Base-by-base conservation (phyloP, 228 moss, liverwort and hornwort genomes). In the Sphagnum magellanicum region DNA sequence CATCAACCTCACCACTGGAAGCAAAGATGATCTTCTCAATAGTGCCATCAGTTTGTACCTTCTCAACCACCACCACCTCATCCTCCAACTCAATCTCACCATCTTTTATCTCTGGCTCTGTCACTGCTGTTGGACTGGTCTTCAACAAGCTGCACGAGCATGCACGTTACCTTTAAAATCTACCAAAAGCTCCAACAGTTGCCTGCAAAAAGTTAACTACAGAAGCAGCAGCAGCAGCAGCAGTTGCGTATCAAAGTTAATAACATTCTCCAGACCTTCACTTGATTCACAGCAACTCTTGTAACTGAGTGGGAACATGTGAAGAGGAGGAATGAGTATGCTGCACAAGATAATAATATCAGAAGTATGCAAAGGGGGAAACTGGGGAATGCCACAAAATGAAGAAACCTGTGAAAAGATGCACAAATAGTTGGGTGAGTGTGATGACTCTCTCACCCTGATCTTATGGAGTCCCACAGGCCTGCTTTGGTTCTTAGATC, bases 401-500 rank as follows among this genome's bases (percentile, higher is more conserved):
- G 73, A 67, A 72, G 77, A 32, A 75, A 80, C 80, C 79, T 80
- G 84, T 77, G 64, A 78, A 67, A 55, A 80, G 76, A 73, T 69
- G 74, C 75, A 84, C 68, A 78, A 76, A 68, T 76, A 73, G 72
- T 77, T 83, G 66, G 59, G 61, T 74, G 63, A 73, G 74, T 72
- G 59, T 73, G 74, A 68, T 75, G 70, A 74, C 70, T 77, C 32
- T 32, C 87, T 87, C 83, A 93, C 91, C 97, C 97, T 84, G 91
- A 93, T 83, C 91, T 93, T 80, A 98, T 89, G 62, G 97, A 93
- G 81, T 98, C 97, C 97, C 97, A 98, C 59, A 98, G 79, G 78
- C 97, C 90, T 68, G 88, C 81, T 74, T 86, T 93, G 67, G 86
- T 79, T 78, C 81, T 85, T 77, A 89, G 79, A 65, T 87, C 85